Conservation (phyloP, 2,329 filamentous ascomycete species). For the Pseudogymnoascus sp. region DNA sequence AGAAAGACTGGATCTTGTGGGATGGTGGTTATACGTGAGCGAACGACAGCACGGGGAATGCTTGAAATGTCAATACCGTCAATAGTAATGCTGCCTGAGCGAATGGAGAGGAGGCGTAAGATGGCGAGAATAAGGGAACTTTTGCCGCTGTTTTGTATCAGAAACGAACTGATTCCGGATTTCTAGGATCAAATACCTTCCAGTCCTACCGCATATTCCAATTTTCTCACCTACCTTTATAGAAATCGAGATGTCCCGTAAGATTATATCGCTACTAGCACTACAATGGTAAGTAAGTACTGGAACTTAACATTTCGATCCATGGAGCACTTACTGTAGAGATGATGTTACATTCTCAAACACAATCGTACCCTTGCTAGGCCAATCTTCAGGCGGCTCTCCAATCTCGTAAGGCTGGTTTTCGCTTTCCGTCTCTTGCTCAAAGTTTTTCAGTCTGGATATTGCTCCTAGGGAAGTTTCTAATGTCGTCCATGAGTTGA, state of each 20-base stretch:
- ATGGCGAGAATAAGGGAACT: constrained; percentile 33
- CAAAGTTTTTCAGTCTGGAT: not conserved
- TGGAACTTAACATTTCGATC: not conserved
- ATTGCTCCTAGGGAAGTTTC: not conserved
- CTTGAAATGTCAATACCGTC: constrained; percentile 38
- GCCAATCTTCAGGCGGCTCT: constrained; percentile 23
- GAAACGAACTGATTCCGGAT: not conserved
- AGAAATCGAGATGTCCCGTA: not conserved
- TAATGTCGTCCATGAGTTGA: constrained; percentile 8
- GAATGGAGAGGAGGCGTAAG: constrained; percentile 32
- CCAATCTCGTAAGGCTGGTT: not conserved
- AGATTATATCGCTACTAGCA: not conserved
- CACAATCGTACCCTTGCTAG: constrained; percentile 23
- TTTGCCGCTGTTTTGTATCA: constrained; percentile 30
- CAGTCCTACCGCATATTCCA: constrained; percentile 30
- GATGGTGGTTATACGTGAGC: constrained; percentile 31
- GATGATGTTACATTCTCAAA: constrained; percentile 21
- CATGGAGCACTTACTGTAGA: not conserved
- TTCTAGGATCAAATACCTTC: constrained; percentile 6
- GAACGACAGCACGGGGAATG: constrained; percentile 35
- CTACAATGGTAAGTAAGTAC: not conserved
- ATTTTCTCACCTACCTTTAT: constrained; percentile 29
- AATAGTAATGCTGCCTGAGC: constrained; percentile 35
- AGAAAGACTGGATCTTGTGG: constrained; percentile 43
- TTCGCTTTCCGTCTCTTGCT: not conserved